Percentiles rank a stretch among this genome's conserved stretches.
Conservation (phyloP, 2,329 filamentous ascomycete species). For the Calonectria leucothoes region DNA sequence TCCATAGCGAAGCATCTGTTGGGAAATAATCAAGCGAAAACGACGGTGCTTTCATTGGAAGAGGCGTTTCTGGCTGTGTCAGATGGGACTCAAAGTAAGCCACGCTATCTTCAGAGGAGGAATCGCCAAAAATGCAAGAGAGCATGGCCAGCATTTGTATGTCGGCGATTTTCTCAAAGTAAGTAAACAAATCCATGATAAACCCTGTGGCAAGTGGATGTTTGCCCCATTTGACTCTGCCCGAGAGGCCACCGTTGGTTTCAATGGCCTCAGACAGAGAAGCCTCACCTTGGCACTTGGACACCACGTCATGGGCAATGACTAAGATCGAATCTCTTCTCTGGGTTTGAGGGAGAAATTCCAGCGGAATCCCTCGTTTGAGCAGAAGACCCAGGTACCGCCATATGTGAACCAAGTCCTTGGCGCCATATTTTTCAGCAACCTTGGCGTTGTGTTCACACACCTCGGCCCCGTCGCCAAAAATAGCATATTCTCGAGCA, state of each 20-base stretch:
- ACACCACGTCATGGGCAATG: constrained; percentile 72
- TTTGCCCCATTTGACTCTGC: constrained; percentile 75
- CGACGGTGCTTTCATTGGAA: constrained; percentile 73
- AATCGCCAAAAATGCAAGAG: constrained; percentile 75
- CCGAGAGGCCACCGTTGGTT: constrained; percentile 54
- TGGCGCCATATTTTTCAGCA: constrained; percentile 76
- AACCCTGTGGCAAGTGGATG: constrained; percentile 73
- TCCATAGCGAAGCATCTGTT: constrained; percentile 66
- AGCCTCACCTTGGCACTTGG: constrained; percentile 43
- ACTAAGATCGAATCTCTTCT: constrained; percentile 73
- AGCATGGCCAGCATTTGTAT: constrained; percentile 80
- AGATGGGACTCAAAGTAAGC: constrained; percentile 69
- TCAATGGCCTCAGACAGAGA: constrained; percentile 25
- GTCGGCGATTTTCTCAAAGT: constrained; percentile 72
- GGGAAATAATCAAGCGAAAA: constrained; percentile 77
- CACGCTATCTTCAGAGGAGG: constrained; percentile 64
- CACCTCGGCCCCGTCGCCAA: constrained; percentile 83
- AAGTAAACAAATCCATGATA: constrained; percentile 70
- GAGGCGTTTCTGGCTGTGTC: constrained; percentile 69
- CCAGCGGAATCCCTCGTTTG: constrained; percentile 79
- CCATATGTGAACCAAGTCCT: constrained; percentile 86
- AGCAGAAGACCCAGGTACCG: constrained; percentile 82
- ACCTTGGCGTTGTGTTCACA: constrained; percentile 87
- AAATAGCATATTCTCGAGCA: constrained; percentile 84
- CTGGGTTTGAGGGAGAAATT: constrained; percentile 67